These are phyloP conservation scores for Cutaneotrichosporon arboriforme DNA, from an alignment of 1,284 basidiomycete species.

Conservation along the genomic window DNA sequence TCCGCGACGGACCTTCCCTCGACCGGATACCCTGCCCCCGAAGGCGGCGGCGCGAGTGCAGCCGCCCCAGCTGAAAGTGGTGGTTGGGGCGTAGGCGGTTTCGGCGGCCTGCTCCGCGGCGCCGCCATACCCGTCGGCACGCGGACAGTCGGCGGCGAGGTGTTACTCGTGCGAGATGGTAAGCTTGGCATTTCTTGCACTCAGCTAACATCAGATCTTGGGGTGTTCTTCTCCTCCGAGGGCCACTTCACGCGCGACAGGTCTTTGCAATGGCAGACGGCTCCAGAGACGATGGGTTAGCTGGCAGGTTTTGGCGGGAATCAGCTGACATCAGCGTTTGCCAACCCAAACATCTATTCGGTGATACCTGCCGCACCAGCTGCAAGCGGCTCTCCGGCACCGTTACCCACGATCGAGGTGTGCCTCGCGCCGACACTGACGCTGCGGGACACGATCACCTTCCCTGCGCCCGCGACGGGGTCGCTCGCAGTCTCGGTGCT, in stretches of 20 bases:
- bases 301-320: background rate
- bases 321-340: constrained; percentile 55
- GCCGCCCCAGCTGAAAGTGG: background rate
- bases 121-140: constrained; percentile 61
- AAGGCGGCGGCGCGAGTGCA: constrained; percentile 2
- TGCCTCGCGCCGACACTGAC: constrained; percentile 67
- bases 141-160: constrained; percentile 60
- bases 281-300: constrained; percentile 74
- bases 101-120: constrained; percentile 44
- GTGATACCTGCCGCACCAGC: constrained; percentile 55
- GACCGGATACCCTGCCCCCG: constrained; percentile 12
- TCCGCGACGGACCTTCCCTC: constrained; percentile 63
- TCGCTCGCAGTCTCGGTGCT: constrained; percentile 18
- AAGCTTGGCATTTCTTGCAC: constrained; percentile 34
- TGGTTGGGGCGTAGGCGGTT: constrained; percentile 2
- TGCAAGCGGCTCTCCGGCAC: constrained; percentile 19
- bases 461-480: constrained; percentile 51
- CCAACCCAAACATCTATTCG: constrained; percentile 79
- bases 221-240: constrained; percentile 65
- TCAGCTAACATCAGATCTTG: constrained; percentile 56
- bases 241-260: constrained; percentile 59
- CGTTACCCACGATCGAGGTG: constrained; percentile 66
- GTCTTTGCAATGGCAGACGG: constrained; percentile 68
- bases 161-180: constrained; percentile 76
- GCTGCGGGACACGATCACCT: constrained; percentile 60